Evolutionary conservation across 1,284 basidiomycete genomes (phyloP).

Genomic region (Pterulicium gracile): DNA sequence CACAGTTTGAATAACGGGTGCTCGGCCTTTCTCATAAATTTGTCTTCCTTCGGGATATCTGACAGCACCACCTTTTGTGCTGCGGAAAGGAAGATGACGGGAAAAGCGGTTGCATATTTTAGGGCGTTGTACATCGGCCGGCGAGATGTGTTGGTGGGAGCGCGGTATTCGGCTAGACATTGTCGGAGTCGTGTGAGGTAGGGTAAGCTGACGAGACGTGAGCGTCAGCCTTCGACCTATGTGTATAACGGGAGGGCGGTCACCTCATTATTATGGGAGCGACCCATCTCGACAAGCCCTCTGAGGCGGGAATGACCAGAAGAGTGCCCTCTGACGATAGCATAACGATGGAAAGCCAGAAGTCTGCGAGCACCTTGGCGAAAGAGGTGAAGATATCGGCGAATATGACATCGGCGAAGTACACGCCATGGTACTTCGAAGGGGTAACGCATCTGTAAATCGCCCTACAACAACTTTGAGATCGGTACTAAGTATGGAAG

Average conservation of each 20-base stretch:
- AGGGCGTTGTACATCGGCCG: constrained; percentile 87
- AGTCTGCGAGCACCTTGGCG: constrained; percentile 92
- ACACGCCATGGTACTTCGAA: constrained; percentile 48
- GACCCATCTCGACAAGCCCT: constrained; percentile 61
- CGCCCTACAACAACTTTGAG: constrained; percentile 31
- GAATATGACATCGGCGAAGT: constrained; percentile 89
- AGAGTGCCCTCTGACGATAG: constrained; percentile 69
- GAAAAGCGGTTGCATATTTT: constrained; percentile 96
- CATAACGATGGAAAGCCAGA: constrained; percentile 84
- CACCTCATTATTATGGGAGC: constrained; percentile 83
- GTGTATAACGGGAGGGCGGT: constrained; percentile 13
- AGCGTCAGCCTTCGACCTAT: constrained; percentile 6
- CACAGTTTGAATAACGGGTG: constrained; percentile 76
- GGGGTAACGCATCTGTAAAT: constrained; percentile 68
- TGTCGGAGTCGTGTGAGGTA: constrained; percentile 89
- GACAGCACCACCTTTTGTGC: constrained; percentile 63
- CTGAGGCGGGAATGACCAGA: constrained; percentile 47
- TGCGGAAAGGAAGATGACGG: constrained; percentile 92
- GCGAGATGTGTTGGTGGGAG: constrained; percentile 52
- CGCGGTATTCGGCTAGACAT: constrained; percentile 80
- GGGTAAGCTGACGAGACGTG: constrained; percentile 52
- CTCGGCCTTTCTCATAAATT: constrained; percentile 63
- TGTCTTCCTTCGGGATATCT: constrained; percentile 36
- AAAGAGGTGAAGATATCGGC: constrained; percentile 96
- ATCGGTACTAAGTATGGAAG: neutral